Conservation (phyloP, 2,329 filamentous ascomycete genomes). For the Plectosphaerella sp. region DNA sequence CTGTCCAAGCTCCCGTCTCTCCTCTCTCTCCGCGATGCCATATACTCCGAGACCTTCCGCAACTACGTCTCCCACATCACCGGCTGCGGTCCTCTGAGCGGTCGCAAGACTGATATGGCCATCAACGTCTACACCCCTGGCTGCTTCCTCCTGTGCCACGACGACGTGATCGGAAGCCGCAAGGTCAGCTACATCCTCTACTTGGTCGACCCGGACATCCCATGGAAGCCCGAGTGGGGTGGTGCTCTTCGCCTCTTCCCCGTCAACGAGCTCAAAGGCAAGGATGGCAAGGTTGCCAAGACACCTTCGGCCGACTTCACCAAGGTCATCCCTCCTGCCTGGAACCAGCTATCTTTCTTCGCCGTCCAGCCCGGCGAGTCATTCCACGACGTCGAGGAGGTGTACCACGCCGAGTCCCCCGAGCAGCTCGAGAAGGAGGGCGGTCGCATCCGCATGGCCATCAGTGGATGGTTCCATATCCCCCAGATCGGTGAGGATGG, state of each 20-base stretch:
- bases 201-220: constrained; percentile 82
- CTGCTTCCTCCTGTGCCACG: constrained; percentile 92
- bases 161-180: constrained; percentile 97
- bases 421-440: constrained; percentile 63
- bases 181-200: constrained; percentile 97
- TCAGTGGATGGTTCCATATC: constrained; percentile 98
- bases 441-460: constrained; percentile 87
- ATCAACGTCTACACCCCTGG: constrained; percentile 98
- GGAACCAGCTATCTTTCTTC: constrained; percentile 98
- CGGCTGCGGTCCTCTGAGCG: constrained; percentile 79
- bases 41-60: constrained; percentile 88
- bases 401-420: constrained; percentile 66
- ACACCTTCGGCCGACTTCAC: constrained; percentile 74
- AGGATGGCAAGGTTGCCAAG: constrained; percentile 70
- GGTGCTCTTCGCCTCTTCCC: constrained; percentile 88
- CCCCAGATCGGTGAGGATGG: constrained; percentile 92
- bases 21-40: constrained; percentile 84
- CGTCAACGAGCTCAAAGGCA: constrained; percentile 56
- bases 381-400: constrained; percentile 98
- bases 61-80: constrained; percentile 85
- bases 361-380: constrained; percentile 97
- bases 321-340: constrained; percentile 86
- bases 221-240: constrained; percentile 90
- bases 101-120: constrained; percentile 96
- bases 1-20: constrained; percentile 83